These are phyloP conservation scores for Magnusiomyces paraingens DNA, from an alignment of 1,139 yeast species.

Conservation along the genomic window DNA sequence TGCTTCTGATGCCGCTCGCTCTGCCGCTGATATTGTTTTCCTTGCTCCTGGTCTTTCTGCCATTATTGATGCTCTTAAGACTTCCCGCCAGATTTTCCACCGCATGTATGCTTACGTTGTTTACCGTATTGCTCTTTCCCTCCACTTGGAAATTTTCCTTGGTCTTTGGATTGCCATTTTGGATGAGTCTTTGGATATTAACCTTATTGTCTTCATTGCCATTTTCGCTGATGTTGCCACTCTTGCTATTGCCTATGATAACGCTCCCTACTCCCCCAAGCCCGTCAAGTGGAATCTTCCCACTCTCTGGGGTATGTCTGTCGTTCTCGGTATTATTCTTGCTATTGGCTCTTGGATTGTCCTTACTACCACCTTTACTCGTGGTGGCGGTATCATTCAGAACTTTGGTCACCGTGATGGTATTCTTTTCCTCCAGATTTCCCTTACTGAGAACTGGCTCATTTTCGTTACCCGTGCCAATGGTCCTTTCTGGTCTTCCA, in stretches of 20 bases:
- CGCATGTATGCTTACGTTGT: constrained; percentile 75
- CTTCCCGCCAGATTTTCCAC: constrained; percentile 77
- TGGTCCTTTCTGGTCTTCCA: constrained; percentile 69
- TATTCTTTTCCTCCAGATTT: constrained; percentile 63
- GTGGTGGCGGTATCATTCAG: constrained; percentile 58
- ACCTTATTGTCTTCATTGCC: constrained; percentile 67
- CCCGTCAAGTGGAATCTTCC: constrained; percentile 99
- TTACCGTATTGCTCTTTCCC: constrained; percentile 71
- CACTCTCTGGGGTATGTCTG: constrained; percentile 74
- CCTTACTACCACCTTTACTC: constrained; percentile 61
- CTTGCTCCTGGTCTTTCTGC: constrained; percentile 76
- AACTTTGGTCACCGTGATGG: constrained; percentile 68
- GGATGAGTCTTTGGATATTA: constrained; percentile 57
- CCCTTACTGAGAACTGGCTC: constrained; percentile 74
- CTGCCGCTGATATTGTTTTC: constrained; percentile 76
- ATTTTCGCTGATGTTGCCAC: constrained; percentile 75
- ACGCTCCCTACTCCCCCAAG: constrained; percentile 94
- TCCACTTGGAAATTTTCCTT: constrained; percentile 65
- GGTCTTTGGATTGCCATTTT: constrained; percentile 72
- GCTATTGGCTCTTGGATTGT: constrained; percentile 72
- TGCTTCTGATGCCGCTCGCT: constrained; percentile 75
- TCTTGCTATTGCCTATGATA: constrained; percentile 68
- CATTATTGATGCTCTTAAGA: constrained; percentile 68
- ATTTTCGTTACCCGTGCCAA: constrained; percentile 74
- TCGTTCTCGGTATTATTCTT: constrained; percentile 56